Base-by-base conservation (phyloP, 2,329 filamentous ascomycete genomes). In the Grosmannia clavigera region DNA sequence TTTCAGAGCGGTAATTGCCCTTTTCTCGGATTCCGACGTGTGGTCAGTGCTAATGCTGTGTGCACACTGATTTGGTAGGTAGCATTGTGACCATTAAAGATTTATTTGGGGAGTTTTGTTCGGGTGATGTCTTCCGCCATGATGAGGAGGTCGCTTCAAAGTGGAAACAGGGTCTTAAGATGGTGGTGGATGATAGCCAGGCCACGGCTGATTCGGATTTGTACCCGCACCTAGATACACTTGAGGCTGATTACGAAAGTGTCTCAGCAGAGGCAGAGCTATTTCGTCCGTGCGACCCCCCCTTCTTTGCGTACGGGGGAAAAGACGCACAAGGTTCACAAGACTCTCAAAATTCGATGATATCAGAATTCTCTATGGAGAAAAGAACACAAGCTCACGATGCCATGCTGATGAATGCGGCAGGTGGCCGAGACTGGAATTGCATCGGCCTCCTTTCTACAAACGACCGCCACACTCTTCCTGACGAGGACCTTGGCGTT, bases 101-200 rank as follows among this genome's bases (percentile, higher is more conserved):
- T 0, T 76, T 96, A 0, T 96, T 96, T 66, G 88, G 88, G 0
- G 70, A 82, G 27, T 73, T 83, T 33, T 95, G 90, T 69, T 82
- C 81, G 0, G 78, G 75, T 0, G 68, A 75, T 0, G 63, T 64
- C 0, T 95, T 92, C 67, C 72, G 74, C 1, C 84, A 92, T 66
- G 90, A 95, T 16, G 16, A 40, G 0, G 61, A 63, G 22, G 58
- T 58, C 10, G 60, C 58, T 29, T 16, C 55, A 25, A n/a, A 55
- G 38, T 31, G 22, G 25, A 19, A 14, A 35, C 5, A 27, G 0
- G 16, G 9, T 50, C 10, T 35, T 9, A 16, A 29, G 27, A 12
- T n/a, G 7, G 56, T 55, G 19, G 35, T 59, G 2, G 19, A 48
- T 2, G 58, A 61, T 50, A 63, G 59, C 35, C 62, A 62, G 22